Evolutionary conservation across 345 rosid species (phyloP).

Genomic region (Bruguiera parviflora): DNA sequence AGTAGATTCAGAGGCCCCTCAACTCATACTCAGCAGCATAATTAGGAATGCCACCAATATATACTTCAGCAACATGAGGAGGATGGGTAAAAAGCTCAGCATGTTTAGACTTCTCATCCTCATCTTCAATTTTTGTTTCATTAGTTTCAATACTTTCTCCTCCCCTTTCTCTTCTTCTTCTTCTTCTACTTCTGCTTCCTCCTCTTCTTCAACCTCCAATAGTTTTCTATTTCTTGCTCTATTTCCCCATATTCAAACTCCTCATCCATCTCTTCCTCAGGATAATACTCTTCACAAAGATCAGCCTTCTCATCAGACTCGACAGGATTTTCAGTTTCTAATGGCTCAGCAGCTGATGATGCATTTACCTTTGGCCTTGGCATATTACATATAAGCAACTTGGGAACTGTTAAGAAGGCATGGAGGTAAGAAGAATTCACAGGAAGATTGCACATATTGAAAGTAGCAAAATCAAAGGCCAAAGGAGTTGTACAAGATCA

Average conservation of each 20-base stretch:
- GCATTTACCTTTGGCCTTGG: constrained; percentile 65
- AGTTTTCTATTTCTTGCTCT: constrained; percentile 36
- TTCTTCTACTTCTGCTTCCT: constrained; percentile 24
- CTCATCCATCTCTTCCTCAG: constrained; percentile 70
- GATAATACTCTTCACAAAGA: constrained; percentile 63
- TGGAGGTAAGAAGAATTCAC: constrained; percentile 85
- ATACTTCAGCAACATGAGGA: constrained; percentile 91
- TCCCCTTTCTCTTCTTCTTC: constrained; percentile 25
- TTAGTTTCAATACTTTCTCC: constrained; percentile 23
- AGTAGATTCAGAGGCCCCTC: constrained; percentile 62
- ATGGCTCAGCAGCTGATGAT: constrained; percentile 40
- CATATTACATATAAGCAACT: constrained; percentile 73
- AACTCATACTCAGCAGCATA: constrained; percentile 71
- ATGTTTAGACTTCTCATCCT: constrained; percentile 53
- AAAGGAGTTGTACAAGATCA: constrained; percentile 60
- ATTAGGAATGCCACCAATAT: constrained; percentile 76
- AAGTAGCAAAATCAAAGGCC: constrained; percentile 84
- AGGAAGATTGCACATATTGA: constrained; percentile 59
- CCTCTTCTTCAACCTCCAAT: constrained; percentile 43
- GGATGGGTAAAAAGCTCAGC: constrained; percentile 80
- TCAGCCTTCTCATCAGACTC: constrained; percentile 64
- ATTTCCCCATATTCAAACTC: constrained; percentile 81
- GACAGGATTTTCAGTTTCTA: constrained; percentile 47
- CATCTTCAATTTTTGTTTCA: constrained; percentile 40
- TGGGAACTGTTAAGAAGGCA: constrained; percentile 78